A percentile compares a stretch with the other conserved stretches of the same genome.
These are phyloP conservation scores for Penicillium hesseltinei DNA, from an alignment of 2,329 filamentous ascomycete genomes.

Conservation along the genomic window DNA sequence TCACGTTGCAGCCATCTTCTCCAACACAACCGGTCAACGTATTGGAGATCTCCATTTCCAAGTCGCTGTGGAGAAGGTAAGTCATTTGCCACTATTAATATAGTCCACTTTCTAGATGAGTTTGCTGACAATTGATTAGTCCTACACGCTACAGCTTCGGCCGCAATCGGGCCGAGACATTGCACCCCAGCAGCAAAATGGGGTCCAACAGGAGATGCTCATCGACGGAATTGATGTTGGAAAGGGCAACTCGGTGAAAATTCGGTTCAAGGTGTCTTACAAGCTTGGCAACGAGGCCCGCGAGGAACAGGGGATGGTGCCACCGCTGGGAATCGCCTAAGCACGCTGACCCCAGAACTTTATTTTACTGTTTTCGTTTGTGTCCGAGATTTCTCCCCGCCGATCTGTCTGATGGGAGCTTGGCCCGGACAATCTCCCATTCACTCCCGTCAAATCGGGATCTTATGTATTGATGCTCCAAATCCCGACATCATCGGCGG, in stretches of 20 bases:
- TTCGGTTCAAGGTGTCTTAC: constrained; percentile 87
- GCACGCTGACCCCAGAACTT: neutral
- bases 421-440: neutral
- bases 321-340: constrained; percentile 71
- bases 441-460: neutral
- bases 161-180: constrained; percentile 81
- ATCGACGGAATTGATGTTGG: constrained; percentile 70
- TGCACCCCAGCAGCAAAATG: constrained; percentile 67
- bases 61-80: constrained; percentile 87
- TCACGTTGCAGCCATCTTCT: constrained; percentile 74
- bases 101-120: neutral
- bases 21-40: constrained; percentile 70
- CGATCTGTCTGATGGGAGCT: neutral
- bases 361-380: neutral
- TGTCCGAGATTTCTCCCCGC: neutral
- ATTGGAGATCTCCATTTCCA: constrained; percentile 84
- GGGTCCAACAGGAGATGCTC: constrained; percentile 77
- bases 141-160: constrained; percentile 67
- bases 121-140: constrained; percentile 9
- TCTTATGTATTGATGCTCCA: neutral
- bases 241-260: constrained; percentile 77
- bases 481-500: neutral
- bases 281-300: constrained; percentile 60
- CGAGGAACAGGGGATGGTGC: constrained; percentile 81
- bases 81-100: constrained; percentile 12